phyloP scores from a whole-genome alignment of 2,329 filamentous ascomycete species.

The Fusarium illudens region DNA sequence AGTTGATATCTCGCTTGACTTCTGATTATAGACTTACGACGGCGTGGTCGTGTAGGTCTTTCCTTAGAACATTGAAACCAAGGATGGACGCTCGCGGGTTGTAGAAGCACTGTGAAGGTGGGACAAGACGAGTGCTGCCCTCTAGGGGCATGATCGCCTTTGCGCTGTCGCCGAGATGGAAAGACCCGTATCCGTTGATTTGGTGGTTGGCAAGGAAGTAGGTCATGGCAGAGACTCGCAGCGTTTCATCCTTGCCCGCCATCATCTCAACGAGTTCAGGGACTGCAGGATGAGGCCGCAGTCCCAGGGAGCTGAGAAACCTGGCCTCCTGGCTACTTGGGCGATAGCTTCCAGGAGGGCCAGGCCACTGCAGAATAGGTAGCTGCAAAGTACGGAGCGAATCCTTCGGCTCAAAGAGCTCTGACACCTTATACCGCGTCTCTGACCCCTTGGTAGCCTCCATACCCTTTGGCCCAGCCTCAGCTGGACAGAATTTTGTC shows the following conservation, averaged over 20 bases:
- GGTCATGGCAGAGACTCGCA: slow-evolving; percentile 75
- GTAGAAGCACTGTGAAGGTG: slow-evolving; percentile 81
- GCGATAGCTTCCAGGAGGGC: slow-evolving; percentile 67
- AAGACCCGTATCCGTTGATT: slow-evolving; percentile 75
- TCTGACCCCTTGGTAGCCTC: slow-evolving; percentile 62
- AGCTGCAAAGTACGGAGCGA: slow-evolving; percentile 74
- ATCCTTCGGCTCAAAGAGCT: slow-evolving; percentile 83
- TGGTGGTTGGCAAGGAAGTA: slow-evolving; percentile 87
- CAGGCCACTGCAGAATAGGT: slow-evolving; percentile 85
- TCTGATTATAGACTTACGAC: slow-evolving; percentile 50
- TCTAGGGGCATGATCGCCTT: slow-evolving; percentile 78
- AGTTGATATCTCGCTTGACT: not conserved
- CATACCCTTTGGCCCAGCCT: slow-evolving; percentile 65
- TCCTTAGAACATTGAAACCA: slow-evolving; percentile 80
- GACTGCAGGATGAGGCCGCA: slow-evolving; percentile 75
- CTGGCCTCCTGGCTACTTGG: slow-evolving; percentile 74
- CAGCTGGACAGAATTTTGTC: slow-evolving; percentile 84
- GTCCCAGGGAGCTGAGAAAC: slow-evolving; percentile 77
- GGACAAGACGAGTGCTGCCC: slow-evolving; percentile 71
- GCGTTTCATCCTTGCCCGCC: slow-evolving; percentile 63
- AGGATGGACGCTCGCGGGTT: slow-evolving; percentile 80
- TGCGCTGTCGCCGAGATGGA: slow-evolving; percentile 63
- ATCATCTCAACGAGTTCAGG: slow-evolving; percentile 82
- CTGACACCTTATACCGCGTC: slow-evolving; percentile 74
- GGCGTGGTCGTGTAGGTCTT: slow-evolving; percentile 81